Conservation (phyloP, 2,329 filamentous ascomycete species). For the Verticillium nonalfalfae region DNA sequence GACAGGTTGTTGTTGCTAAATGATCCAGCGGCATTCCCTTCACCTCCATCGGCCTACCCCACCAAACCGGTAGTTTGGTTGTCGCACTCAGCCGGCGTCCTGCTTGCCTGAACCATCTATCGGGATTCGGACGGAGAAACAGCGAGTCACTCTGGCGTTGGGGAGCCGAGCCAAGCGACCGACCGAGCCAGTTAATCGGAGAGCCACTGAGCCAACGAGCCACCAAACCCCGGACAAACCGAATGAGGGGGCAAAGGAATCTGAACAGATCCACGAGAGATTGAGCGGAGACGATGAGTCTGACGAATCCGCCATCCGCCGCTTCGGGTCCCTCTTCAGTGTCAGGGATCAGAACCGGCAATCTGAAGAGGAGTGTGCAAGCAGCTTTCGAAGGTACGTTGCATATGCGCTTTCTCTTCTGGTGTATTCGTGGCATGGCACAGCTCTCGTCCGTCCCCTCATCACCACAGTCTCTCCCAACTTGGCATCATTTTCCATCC, state of each 20-base stretch:
- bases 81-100: background rate
- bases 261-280: background rate
- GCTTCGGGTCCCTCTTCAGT: conserved; percentile 41
- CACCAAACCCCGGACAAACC: background rate
- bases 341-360: conserved; percentile 28
- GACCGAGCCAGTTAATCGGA: background rate
- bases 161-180: background rate
- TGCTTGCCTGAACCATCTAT: background rate
- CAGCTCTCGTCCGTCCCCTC: background rate
- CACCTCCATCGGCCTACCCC: background rate
- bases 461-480: background rate
- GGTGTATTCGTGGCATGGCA: conserved; percentile 7
- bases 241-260: background rate
- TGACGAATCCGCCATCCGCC: conserved; percentile 47
- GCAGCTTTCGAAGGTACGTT: conserved; percentile 54
- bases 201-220: background rate
- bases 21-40: background rate
- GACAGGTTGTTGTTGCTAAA: background rate
- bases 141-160: background rate
- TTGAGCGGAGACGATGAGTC: conserved; percentile 33
- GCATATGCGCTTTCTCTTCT: background rate
- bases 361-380: conserved; percentile 53
- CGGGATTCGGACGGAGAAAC: background rate
- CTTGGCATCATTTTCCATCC: background rate
- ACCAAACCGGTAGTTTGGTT: background rate